Evolutionary conservation across 2,329 filamentous ascomycete species (phyloP).

Genomic region (Paecilomyces fulvus): DNA sequence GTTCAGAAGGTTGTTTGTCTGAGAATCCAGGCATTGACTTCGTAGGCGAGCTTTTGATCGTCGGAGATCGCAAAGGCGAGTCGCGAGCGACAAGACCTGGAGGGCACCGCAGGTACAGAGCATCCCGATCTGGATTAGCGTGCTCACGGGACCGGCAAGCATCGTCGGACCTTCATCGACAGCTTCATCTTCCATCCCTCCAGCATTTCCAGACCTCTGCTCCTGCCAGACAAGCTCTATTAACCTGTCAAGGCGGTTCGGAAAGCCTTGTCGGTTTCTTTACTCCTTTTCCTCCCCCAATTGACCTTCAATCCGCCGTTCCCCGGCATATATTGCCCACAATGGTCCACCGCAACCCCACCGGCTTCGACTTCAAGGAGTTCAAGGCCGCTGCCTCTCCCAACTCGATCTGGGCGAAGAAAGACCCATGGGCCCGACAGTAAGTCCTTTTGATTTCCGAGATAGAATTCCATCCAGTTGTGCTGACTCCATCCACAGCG

Average conservation of each 20-base stretch:
- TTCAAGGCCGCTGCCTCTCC: slow-evolving; percentile 63
- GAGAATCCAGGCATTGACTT: neutral
- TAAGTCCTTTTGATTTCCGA: slow-evolving; percentile 29
- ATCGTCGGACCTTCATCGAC: slow-evolving; percentile 5
- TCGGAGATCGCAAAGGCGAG: slow-evolving; percentile 16
- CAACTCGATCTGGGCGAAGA: slow-evolving; percentile 40
- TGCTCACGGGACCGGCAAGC: slow-evolving; percentile 17
- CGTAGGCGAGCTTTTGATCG: slow-evolving; percentile 16
- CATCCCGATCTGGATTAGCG: slow-evolving; percentile 23
- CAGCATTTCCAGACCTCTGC: neutral
- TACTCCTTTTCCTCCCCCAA: slow-evolving; percentile 4
- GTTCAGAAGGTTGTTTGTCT: neutral
- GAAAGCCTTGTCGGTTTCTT: neutral
- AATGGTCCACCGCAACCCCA: slow-evolving; percentile 60
- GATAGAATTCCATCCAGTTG: neutral
- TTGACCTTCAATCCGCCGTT: slow-evolving; percentile 1
- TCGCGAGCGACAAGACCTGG: slow-evolving; percentile 9
- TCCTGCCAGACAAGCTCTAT: neutral
- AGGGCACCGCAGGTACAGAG: slow-evolving; percentile 3
- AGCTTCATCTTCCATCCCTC: slow-evolving; percentile 12
- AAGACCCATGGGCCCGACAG: slow-evolving; percentile 57
- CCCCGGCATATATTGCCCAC: slow-evolving; percentile 14
- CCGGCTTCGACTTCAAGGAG: slow-evolving; percentile 82
- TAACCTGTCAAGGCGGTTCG: neutral
- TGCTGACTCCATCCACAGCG: slow-evolving; percentile 47